Evolutionary conservation across 805 yeast species (phyloP).

Genomic region (Cyberlindnera meyerae): DNA sequence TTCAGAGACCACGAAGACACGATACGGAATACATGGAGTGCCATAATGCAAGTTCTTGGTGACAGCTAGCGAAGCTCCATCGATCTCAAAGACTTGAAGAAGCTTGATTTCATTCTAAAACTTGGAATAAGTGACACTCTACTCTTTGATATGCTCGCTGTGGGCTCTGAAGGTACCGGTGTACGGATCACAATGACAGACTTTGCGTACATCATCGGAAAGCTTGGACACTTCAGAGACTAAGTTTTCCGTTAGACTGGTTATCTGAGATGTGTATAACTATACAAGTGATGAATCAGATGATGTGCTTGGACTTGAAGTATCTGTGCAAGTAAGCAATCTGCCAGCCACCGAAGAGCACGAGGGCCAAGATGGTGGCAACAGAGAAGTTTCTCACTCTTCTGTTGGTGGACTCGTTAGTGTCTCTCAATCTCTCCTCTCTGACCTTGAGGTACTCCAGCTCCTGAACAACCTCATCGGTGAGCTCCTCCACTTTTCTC

Average conservation of each 20-base stretch:
- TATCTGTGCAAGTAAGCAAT: conserved; percentile 85
- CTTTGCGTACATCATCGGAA: conserved; percentile 45
- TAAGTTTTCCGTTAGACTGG: neutral
- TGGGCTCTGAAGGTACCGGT: conserved; percentile 36
- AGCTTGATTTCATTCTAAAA: conserved; percentile 29
- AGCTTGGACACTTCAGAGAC: conserved; percentile 31
- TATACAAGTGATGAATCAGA: conserved; percentile 29
- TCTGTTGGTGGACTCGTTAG: conserved; percentile 92
- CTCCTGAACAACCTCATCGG: conserved; percentile 76
- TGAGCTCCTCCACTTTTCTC: conserved; percentile 79
- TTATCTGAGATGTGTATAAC: too few species aligned
- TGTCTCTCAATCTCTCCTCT: conserved; percentile 91
- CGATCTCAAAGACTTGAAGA: conserved; percentile 35
- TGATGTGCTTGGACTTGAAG: conserved; percentile 81
- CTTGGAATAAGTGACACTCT: conserved; percentile 29
- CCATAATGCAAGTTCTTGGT: conserved; percentile 25
- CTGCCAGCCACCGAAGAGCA: conserved; percentile 89
- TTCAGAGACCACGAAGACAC: conserved; percentile 33
- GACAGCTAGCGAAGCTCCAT: conserved; percentile 24
- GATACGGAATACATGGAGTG: conserved; percentile 38
- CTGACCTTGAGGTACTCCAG: conserved; percentile 79
- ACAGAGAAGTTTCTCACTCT: conserved; percentile 87
- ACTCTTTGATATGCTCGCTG: conserved; percentile 42
- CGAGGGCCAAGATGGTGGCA: conserved; percentile 58
- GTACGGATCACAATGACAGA: conserved; percentile 37